Evolutionary conservation across 2,329 filamentous ascomycete species (phyloP).

Genomic region (Stromatinia cepivora): DNA sequence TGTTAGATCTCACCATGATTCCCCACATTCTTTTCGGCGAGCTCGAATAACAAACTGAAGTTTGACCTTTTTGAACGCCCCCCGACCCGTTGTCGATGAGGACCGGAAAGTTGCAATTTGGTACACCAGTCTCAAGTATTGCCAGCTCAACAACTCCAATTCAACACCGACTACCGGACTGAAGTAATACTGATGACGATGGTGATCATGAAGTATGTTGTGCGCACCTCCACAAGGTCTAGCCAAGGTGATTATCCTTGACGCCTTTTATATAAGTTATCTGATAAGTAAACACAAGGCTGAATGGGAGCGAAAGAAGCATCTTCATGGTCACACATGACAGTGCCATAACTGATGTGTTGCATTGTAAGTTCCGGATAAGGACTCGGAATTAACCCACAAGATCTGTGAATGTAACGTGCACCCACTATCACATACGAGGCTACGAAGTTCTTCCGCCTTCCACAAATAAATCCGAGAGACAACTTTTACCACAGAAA

Average conservation of each 20-base stretch:
- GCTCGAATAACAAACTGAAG: not conserved
- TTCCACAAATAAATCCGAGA: too few relatives aligned
- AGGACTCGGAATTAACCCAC: not conserved
- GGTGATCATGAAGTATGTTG: not conserved
- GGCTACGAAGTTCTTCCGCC: conserved; percentile 11
- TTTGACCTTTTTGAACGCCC: not conserved
- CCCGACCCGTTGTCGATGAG: not conserved
- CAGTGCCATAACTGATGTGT: conserved; percentile 1
- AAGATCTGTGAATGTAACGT: not conserved
- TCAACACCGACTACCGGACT: not conserved
- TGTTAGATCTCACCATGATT: not conserved
- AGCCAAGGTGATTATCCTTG: conserved; percentile 7
- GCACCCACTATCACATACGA: conserved; percentile 11
- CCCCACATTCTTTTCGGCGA: not conserved
- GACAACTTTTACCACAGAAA: not conserved
- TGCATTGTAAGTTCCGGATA: conserved; percentile 7
- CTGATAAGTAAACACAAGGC: conserved; percentile 12
- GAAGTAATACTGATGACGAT: conserved; percentile 15
- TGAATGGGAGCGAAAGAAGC: not conserved
- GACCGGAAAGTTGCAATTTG: not conserved
- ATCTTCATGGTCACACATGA: not conserved
- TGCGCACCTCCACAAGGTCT: conserved; percentile 3
- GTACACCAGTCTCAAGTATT: not conserved
- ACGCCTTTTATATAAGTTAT: conserved; percentile 1
- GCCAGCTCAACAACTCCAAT: not conserved